phyloP scores from a whole-genome alignment of 2,329 filamentous ascomycete species.

The Botrytis medusae region DNA sequence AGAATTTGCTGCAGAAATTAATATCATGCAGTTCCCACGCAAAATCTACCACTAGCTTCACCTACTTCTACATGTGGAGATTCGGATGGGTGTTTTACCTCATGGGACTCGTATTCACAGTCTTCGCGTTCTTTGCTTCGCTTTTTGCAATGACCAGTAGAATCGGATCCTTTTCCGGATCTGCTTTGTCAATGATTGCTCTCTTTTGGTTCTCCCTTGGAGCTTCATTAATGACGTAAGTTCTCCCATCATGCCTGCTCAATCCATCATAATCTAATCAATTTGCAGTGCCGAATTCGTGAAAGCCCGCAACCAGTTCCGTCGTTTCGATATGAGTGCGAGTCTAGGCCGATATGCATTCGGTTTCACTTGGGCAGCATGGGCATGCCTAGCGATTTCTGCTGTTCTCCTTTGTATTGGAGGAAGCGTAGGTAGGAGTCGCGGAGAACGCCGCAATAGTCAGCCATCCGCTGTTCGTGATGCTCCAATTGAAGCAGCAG shows the following conservation, averaged over 20 bases:
- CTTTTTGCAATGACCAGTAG: conserved; percentile 70
- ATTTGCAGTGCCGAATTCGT: conserved; percentile 59
- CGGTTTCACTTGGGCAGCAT: conserved; percentile 74
- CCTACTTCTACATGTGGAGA: conserved; percentile 81
- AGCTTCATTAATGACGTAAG: conserved; percentile 75
- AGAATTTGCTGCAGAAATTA: not conserved
- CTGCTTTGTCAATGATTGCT: conserved; percentile 55
- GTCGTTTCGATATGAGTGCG: conserved; percentile 53
- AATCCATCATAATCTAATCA: not conserved
- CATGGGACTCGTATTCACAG: conserved; percentile 77
- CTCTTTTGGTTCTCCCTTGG: conserved; percentile 69
- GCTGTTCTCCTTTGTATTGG: conserved; percentile 67
- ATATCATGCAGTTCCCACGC: conserved; percentile 49
- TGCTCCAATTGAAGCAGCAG: not conserved
- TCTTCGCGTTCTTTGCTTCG: conserved; percentile 64
- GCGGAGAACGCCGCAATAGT: not conserved
- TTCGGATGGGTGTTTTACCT: conserved; percentile 93
- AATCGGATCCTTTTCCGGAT: conserved; percentile 66
- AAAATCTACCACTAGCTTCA: conserved; percentile 53
- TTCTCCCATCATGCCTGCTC: too few species aligned
- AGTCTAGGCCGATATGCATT: conserved; percentile 67
- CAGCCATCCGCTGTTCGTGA: not conserved
- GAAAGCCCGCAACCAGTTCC: conserved; percentile 67
- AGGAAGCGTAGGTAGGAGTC: conserved; percentile 37
- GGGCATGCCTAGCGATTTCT: conserved; percentile 64